A percentile compares a stretch with the other conserved stretches of the same genome.
These are phyloP conservation scores for Trichoderma semiorbis DNA, from an alignment of 2,329 filamentous ascomycete species.

Conservation along the genomic window DNA sequence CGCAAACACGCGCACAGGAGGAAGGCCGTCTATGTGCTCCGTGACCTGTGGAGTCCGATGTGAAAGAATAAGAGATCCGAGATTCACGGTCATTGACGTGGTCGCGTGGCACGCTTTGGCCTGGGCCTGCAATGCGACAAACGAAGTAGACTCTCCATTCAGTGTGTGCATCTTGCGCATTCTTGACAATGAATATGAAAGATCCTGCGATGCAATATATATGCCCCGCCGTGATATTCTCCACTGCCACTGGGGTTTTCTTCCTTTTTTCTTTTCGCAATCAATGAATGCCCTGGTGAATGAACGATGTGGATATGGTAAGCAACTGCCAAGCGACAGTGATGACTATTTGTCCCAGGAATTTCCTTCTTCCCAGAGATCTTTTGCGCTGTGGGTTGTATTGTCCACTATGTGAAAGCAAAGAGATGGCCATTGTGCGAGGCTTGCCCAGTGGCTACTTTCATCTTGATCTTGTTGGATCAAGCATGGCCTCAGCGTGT, in stretches of 20 bases:
- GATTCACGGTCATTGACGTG: background rate
- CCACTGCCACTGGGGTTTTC: background rate
- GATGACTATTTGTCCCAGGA: background rate
- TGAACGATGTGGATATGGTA: background rate
- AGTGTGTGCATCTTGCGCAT: background rate
- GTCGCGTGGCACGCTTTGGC: background rate
- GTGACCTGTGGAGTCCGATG: background rate
- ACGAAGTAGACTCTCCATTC: background rate
- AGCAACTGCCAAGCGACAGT: background rate
- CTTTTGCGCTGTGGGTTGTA: background rate
- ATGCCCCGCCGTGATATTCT: conserved; percentile 6
- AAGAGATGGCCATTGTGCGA: background rate
- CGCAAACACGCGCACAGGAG: background rate
- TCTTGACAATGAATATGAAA: background rate
- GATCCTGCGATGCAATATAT: background rate
- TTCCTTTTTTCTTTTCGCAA: background rate
- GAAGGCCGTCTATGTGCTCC: background rate
- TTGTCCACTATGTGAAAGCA: background rate
- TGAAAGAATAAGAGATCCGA: background rate
- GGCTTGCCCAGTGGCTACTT: background rate
- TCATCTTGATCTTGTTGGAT: background rate
- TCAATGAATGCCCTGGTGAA: background rate
- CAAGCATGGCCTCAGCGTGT: background rate
- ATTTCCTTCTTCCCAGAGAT: background rate
- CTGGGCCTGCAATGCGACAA: background rate